These are phyloP conservation scores for Botryobasidium botryosum DNA, from an alignment of 768 basidiomycete genomes.

Conservation along the genomic window DNA sequence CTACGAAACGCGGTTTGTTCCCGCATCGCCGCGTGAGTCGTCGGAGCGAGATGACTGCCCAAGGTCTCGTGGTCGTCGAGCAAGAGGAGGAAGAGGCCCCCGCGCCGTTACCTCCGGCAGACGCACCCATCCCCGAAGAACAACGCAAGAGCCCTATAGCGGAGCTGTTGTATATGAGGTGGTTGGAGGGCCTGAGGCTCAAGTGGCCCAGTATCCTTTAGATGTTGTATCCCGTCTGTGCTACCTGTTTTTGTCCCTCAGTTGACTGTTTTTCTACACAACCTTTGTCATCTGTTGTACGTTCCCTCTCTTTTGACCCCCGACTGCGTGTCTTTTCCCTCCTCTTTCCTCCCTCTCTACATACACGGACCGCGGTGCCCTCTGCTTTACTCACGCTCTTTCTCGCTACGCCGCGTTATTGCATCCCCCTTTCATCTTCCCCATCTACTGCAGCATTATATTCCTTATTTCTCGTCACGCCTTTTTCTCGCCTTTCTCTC, in stretches of 20 bases:
- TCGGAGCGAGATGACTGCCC: slow-evolving; percentile 71
- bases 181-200: slow-evolving; percentile 80
- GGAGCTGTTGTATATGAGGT: slow-evolving; percentile 91
- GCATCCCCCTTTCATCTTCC: too few relatives aligned
- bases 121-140: slow-evolving; percentile 16
- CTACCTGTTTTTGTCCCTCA: too few relatives aligned
- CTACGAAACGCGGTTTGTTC: slow-evolving; percentile 64
- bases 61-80: slow-evolving; percentile 70
- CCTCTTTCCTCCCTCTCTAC: too few relatives aligned
- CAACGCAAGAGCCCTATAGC: slow-evolving; percentile 50
- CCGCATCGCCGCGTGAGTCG: slow-evolving; percentile 64
- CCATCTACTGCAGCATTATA: too few relatives aligned
- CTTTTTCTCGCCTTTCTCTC: too few relatives aligned
- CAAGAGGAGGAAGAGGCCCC: slow-evolving; percentile 33
- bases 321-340: not conserved
- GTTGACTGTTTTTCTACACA: too few relatives aligned
- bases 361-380: too few relatives aligned
- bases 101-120: not conserved
- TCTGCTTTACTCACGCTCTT: too few relatives aligned
- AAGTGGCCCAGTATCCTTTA: slow-evolving; percentile 49
- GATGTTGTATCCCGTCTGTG: not conserved
- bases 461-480: too few relatives aligned
- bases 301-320: too few relatives aligned
- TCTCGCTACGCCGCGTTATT: too few relatives aligned
- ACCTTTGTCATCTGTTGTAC: too few relatives aligned